Conservation (phyloP, 441 rosid species). For the Syzygium malaccense region DNA sequence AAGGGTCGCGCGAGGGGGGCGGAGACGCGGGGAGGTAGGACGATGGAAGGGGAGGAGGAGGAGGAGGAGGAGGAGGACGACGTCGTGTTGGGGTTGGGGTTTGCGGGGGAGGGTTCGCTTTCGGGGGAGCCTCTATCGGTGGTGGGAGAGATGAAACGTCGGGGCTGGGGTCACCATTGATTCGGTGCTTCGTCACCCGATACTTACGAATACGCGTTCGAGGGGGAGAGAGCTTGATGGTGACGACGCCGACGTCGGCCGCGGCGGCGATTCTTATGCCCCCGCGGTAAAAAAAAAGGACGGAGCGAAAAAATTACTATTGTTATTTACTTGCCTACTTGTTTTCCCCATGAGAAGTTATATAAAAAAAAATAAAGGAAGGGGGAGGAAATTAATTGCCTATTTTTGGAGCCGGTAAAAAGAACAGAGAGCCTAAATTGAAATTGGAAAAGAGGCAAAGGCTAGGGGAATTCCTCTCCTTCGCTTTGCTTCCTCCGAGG, state of each 20-base stretch:
- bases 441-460: too few relatives aligned
- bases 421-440: too few relatives aligned
- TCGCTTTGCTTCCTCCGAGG: too few relatives aligned
- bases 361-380: too few relatives aligned
- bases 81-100: neutral
- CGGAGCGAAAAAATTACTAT: too few relatives aligned
- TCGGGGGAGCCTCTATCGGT: conserved; percentile 10
- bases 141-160: conserved; percentile 6
- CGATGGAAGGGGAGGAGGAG: neutral
- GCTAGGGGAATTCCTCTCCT: too few relatives aligned
- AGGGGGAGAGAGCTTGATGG: neutral
- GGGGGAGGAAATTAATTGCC: too few relatives aligned
- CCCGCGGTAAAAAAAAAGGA: neutral
- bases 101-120: neutral
- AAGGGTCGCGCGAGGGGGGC: neutral
- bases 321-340: too few relatives aligned
- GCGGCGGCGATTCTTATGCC: neutral
- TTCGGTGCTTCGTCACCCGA: neutral
- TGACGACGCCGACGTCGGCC: neutral
- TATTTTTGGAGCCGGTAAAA: too few relatives aligned
- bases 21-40: neutral
- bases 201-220: neutral
- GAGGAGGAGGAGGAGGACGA: conserved; percentile 3
- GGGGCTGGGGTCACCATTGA: neutral
- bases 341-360: neutral